Base-by-base conservation (phyloP, 768 basidiomycete genomes). In the Podaxis mareebaensis region DNA sequence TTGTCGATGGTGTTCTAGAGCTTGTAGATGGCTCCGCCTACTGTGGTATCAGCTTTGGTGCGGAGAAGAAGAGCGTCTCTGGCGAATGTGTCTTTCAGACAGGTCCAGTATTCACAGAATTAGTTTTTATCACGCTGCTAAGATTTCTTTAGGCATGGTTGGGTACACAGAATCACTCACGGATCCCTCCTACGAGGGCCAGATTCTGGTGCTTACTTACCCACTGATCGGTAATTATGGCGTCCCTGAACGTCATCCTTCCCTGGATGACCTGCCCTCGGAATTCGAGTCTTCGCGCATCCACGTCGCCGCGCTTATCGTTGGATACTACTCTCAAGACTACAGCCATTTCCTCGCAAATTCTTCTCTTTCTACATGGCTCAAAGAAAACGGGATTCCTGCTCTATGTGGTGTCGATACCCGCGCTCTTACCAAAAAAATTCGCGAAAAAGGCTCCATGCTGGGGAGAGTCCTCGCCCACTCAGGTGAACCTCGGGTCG, bases 71-170 rank as follows among this genome's bases (percentile, higher is more conserved):
- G 77, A 95, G 93, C 72, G 83, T 96, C 36, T 85, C 96, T 17
- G 97, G 97, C 69, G 97, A 99, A 85, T 99, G 97, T 76, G 97
- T 99, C 72, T 99, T 99, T 79, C 96, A 98, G 81, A 99, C 97
- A 44, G 97, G 97, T 96, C 71, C 74, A 90, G 70, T 48, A 26
- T n/a, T 22, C 53, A 40, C n/a, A 39, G 63, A 24, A 53, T 62
- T 60, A 22, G 24, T 22, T 7, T 60, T n/a, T 24, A 8, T 26
- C 53, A 57, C 56, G 62, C 67, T 67, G 63, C 71, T 64, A 49
- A 51, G 51, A 66, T 58, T 20, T 52, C 11, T 61, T n/a, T 71
- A 99, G 97, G 97, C 61, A 99, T 99, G 96, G 95, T 99, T 61
- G 97, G 97, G 33, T 99, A 99, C 76, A 95, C 94, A 40, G 97